Percentiles rank a stretch among this genome's conserved stretches.
Evolutionary conservation across 2,329 filamentous ascomycete species (phyloP).

Genomic region (Emergomyces pasteurianus): DNA sequence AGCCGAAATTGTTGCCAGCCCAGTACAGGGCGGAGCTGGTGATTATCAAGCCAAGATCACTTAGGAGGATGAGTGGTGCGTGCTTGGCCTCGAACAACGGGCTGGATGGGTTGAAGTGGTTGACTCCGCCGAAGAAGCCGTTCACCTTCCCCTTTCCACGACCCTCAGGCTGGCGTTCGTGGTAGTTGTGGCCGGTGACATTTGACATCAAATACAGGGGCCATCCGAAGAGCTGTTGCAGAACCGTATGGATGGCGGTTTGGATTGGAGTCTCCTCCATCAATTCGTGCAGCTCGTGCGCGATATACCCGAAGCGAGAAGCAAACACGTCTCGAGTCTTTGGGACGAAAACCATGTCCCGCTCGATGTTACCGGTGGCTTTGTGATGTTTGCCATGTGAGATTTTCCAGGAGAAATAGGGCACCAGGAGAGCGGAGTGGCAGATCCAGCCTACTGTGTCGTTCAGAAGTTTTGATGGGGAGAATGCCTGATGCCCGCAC

Average conservation of each 20-base stretch:
- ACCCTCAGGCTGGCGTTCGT: conserved; percentile 81
- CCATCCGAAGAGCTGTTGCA: conserved; percentile 88
- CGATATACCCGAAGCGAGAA: conserved; percentile 56
- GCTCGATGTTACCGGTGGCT: conserved; percentile 90
- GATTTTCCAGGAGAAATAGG: conserved; percentile 99
- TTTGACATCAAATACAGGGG: conserved; percentile 83
- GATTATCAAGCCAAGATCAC: conserved; percentile 68
- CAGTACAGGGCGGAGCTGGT: conserved; percentile 50
- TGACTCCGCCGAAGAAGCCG: conserved; percentile 67
- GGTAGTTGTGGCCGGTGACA: conserved; percentile 91
- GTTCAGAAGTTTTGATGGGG: conserved; percentile 79
- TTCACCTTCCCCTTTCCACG: conserved; percentile 89
- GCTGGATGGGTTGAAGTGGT: conserved; percentile 84
- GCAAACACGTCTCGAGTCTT: conserved; percentile 77
- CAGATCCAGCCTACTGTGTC: conserved; percentile 85
- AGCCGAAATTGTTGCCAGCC: conserved; percentile 68
- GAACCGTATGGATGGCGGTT: conserved; percentile 60
- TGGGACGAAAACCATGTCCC: conserved; percentile 98
- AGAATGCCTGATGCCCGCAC: conserved; percentile 95
- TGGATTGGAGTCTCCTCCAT: conserved; percentile 87
- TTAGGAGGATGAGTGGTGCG: conserved; percentile 72
- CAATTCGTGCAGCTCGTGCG: conserved; percentile 76
- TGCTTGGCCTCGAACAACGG: conserved; percentile 89
- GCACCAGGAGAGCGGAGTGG: conserved; percentile 79
- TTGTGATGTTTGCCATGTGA: conserved; percentile 99